phyloP scores from a whole-genome alignment of 495 filamentous ascomycete species.

The Filosporella fistucella region DNA sequence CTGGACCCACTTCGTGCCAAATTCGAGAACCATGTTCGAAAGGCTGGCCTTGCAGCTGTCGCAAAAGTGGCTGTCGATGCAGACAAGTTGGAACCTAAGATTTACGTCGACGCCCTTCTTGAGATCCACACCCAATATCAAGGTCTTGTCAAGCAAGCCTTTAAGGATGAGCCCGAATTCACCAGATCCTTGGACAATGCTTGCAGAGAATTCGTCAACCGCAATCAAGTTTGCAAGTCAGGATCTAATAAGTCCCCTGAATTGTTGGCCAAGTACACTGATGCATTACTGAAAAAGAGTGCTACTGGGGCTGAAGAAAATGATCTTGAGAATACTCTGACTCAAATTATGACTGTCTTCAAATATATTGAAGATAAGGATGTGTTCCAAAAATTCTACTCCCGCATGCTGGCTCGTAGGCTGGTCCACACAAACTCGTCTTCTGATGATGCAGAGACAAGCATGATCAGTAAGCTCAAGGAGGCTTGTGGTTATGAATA shows the following conservation, averaged over 20 bases:
- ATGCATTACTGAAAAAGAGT: slow-evolving; percentile 88
- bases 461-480: slow-evolving; percentile 99
- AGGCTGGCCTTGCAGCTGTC: slow-evolving; percentile 80
- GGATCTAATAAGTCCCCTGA: slow-evolving; percentile 92
- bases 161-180: slow-evolving; percentile 94
- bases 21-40: slow-evolving; percentile 91
- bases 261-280: slow-evolving; percentile 92
- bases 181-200: slow-evolving; percentile 95
- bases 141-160: slow-evolving; percentile 84
- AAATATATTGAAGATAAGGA: slow-evolving; percentile 99
- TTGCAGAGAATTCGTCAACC: slow-evolving; percentile 95
- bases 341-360: slow-evolving; percentile 99
- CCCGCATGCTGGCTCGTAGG: slow-evolving; percentile 90
- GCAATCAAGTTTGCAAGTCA: slow-evolving; percentile 90
- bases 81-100: slow-evolving; percentile 89
- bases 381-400: slow-evolving; percentile 99
- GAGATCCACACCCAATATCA: slow-evolving; percentile 94
- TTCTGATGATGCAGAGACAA: slow-evolving; percentile 95
- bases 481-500: slow-evolving; percentile 99
- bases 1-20: slow-evolving; percentile 82
- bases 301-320: slow-evolving; percentile 86
- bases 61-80: slow-evolving; percentile 87
- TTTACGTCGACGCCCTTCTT: slow-evolving; percentile 91
- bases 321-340: slow-evolving; percentile 83
- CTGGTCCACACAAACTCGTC: slow-evolving; percentile 91